A percentile compares a stretch with the other conserved stretches of the same genome.
Evolutionary conservation across 495 filamentous ascomycete genomes (phyloP).

Genomic region (Talaromyces wortmannii): DNA sequence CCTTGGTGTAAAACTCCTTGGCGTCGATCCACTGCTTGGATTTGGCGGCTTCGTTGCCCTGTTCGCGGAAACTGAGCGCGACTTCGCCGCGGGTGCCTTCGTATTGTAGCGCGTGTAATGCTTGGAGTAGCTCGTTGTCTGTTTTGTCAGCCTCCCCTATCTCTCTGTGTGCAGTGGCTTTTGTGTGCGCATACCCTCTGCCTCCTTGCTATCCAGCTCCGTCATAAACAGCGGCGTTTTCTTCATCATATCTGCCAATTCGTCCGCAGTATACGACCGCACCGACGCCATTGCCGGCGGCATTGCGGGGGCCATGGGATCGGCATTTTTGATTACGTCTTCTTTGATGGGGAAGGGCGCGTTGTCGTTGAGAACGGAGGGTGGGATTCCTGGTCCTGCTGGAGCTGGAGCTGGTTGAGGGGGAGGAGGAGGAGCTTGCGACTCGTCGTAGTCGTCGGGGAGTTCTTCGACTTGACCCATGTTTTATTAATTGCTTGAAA

Average conservation of each 20-base stretch:
- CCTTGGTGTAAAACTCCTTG: constrained; percentile 86
- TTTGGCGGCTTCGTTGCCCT: constrained; percentile 81
- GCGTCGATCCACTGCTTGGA: constrained; percentile 73
- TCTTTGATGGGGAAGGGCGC: constrained; percentile 37
- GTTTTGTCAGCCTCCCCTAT: constrained; percentile 16
- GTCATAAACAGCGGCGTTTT: constrained; percentile 93
- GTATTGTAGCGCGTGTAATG: constrained; percentile 81
- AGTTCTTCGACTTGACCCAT: constrained; percentile 41
- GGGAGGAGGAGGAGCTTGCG: constrained; percentile 28
- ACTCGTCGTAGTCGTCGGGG: constrained; percentile 42
- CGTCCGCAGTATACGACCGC: constrained; percentile 57
- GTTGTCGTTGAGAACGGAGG: constrained; percentile 23
- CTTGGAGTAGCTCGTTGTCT: constrained; percentile 74
- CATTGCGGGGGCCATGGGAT: constrained; percentile 30
- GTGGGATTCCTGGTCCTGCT: background rate
- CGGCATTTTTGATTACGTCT: constrained; percentile 22
- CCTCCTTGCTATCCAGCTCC: constrained; percentile 63
- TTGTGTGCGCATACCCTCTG: constrained; percentile 34
- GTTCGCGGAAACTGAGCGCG: constrained; percentile 70
- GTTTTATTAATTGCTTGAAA: background rate
- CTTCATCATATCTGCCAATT: constrained; percentile 69
- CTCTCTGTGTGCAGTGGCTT: constrained; percentile 4
- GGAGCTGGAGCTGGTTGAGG: background rate
- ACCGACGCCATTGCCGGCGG: constrained; percentile 55
- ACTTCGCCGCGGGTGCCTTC: constrained; percentile 85